These are phyloP conservation scores for Triticum aestivum DNA, from an alignment of 176 grass and related monocot genomes.

Conservation along the genomic window IWGSC_CS_RefSeq_v2.1 NC_057802.1:571213330-571213829, in stretches of 20 bases:
- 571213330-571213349: no score
- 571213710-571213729: not conserved
- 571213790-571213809: not conserved
- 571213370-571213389: no score
- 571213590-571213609: not conserved
- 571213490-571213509: no score
- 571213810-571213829: no score
- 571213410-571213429: no score
- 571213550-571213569: no score
- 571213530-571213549: no score
- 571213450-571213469: not conserved
- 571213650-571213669: constrained; percentile 22
- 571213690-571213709: constrained; percentile 76
- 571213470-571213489: no score
- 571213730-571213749: not conserved
- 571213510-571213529: no score
- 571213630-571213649: constrained; percentile 68
- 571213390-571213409: no score
- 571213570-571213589: not conserved
- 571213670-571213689: constrained; percentile 50
- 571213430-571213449: no score
- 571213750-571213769: not conserved
- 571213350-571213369: no score
- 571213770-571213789: not conserved
- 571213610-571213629: constrained; percentile 28